These are phyloP conservation scores for Fraxinus sp. DNA, from an alignment of 305 asterid genomes.

Conservation along the genomic window DNA sequence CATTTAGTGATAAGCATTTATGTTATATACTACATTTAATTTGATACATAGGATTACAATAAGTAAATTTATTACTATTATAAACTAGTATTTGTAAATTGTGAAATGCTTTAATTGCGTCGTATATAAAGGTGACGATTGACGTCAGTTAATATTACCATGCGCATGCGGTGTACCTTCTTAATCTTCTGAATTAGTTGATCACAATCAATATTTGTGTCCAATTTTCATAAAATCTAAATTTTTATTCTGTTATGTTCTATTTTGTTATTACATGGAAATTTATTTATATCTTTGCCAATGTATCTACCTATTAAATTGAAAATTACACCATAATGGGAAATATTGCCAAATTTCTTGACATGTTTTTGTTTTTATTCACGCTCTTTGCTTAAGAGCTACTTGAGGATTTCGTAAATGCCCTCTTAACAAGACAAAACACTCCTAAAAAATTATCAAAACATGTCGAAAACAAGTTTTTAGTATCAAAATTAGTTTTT, in stretches of 20 bases:
- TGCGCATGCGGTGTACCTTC: not conserved
- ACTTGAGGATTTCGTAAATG: not conserved
- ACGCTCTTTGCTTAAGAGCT: not conserved
- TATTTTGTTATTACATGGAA: not conserved
- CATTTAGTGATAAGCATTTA: not conserved
- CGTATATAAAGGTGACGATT: too few species aligned
- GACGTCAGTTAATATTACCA: not conserved
- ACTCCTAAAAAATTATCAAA: too few species aligned
- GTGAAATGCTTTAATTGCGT: not conserved
- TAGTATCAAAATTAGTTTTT: not conserved
- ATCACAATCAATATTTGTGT: not conserved
- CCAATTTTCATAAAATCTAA: not conserved
- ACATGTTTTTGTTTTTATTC: not conserved
- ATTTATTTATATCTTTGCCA: not conserved
- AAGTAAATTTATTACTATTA: not conserved
- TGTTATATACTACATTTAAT: not conserved
- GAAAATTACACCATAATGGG: not conserved
- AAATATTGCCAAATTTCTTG: not conserved
- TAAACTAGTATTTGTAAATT: not conserved
- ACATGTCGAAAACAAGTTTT: not conserved
- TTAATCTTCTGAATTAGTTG: not conserved
- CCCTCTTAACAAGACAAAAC: not conserved
- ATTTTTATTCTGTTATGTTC: not conserved
- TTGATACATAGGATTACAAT: not conserved
- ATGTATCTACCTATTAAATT: not conserved